Evolutionary conservation across 2,329 filamentous ascomycete genomes (phyloP).

Genomic region (Simplicillium aogashimaense): DNA sequence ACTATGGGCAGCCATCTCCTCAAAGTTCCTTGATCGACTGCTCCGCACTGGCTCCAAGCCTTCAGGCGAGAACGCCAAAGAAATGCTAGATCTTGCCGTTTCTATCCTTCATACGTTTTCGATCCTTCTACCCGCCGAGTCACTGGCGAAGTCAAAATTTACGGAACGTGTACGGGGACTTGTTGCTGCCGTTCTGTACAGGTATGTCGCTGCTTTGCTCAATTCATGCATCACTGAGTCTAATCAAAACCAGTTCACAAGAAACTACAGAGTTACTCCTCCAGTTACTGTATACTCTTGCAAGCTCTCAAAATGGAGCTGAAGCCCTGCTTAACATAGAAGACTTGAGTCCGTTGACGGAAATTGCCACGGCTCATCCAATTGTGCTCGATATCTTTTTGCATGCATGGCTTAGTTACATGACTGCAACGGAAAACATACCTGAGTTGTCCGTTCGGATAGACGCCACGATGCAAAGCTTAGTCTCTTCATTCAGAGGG

Average conservation of each 20-base stretch:
- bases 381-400: constrained; percentile 45
- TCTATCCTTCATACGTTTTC: constrained; percentile 54
- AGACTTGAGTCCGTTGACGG: constrained; percentile 44
- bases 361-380: constrained; percentile 43
- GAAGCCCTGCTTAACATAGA: constrained; percentile 34
- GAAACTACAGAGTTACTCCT: constrained; percentile 44
- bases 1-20: constrained; percentile 50
- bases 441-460: constrained; percentile 28
- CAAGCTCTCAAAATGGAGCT: constrained; percentile 41
- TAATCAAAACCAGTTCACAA: constrained; percentile 28
- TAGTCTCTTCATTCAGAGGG: constrained; percentile 44
- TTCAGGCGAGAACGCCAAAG: constrained; percentile 34
- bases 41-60: constrained; percentile 40
- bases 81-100: constrained; percentile 55
- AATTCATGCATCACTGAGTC: not conserved
- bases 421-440: constrained; percentile 20
- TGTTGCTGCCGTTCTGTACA: constrained; percentile 40
- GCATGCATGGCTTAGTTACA: constrained; percentile 45
- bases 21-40: constrained; percentile 55
- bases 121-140: constrained; percentile 41
- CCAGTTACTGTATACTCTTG: constrained; percentile 46
- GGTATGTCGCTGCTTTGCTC: constrained; percentile 28
- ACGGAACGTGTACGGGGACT: constrained; percentile 43
- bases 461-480: constrained; percentile 32
- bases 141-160: constrained; percentile 34